Conservation (phyloP, 495 filamentous ascomycete genomes). For the Tuber borchii region DNA sequence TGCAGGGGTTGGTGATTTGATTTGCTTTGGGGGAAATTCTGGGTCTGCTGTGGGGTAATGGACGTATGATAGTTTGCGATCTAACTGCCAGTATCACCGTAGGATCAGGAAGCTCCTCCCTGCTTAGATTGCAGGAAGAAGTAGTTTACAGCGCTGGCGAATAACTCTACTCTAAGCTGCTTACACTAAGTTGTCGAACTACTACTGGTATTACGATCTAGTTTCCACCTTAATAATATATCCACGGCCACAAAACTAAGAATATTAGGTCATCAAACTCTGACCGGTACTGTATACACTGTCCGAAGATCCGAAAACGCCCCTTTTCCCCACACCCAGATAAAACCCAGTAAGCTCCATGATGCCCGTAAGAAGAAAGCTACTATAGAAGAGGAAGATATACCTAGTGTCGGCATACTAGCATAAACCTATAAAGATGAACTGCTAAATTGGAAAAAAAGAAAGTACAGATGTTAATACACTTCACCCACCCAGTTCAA, state of each 20-base stretch:
- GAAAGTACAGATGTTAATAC: background rate
- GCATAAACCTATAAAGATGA: conserved; percentile 7
- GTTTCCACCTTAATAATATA: background rate
- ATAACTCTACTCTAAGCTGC: background rate
- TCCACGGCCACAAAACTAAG: background rate
- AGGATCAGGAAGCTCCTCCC: too few species aligned
- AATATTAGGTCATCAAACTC: background rate
- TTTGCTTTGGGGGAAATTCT: too few species aligned
- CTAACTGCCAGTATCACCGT: too few species aligned
- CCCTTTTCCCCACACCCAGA: background rate
- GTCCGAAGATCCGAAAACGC: background rate
- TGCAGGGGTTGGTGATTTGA: background rate
- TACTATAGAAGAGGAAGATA: background rate
- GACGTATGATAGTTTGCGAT: background rate
- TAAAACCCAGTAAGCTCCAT: background rate
- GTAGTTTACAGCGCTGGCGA: background rate
- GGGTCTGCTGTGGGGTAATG: too few species aligned
- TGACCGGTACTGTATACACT: background rate
- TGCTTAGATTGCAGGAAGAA: background rate
- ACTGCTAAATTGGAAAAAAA: background rate
- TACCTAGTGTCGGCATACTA: background rate
- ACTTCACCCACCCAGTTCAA: background rate
- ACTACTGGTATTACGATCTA: background rate
- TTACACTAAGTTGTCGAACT: background rate
- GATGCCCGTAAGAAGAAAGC: background rate